A percentile compares a stretch with the other conserved stretches of the same genome.
These are phyloP conservation scores for Davidsoniella virescens DNA, from an alignment of 2,329 filamentous ascomycete species.

Conservation along the genomic window DNA sequence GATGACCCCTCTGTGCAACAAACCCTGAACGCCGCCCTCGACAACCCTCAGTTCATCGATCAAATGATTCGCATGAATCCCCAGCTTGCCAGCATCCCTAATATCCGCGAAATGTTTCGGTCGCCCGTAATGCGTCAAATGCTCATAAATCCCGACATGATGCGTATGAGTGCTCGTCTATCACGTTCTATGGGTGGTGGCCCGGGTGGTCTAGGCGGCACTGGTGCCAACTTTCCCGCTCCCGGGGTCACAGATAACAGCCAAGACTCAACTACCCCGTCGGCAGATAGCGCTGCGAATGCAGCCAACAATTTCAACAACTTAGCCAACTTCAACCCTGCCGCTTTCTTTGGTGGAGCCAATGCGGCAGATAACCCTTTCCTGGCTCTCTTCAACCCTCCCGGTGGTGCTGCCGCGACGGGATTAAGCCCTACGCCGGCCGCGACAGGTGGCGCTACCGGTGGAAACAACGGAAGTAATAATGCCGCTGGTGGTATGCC, in stretches of 20 bases:
- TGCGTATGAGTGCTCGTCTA: constrained; percentile 58
- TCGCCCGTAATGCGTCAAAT: constrained; percentile 80
- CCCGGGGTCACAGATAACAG: constrained; percentile 85
- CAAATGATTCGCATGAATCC: constrained; percentile 91
- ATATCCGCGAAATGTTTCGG: constrained; percentile 69
- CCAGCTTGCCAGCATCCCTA: constrained; percentile 56
- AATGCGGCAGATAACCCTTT: constrained; percentile 28
- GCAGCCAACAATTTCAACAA: constrained; percentile 13
- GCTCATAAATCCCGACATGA: constrained; percentile 78
- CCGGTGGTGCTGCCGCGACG: constrained; percentile 6
- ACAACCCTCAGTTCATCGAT: constrained; percentile 87
- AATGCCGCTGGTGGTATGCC: constrained; percentile 2
- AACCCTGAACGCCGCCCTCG: constrained; percentile 84
- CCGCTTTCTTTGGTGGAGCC: constrained; percentile 15
- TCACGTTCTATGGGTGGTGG: constrained; percentile 49
- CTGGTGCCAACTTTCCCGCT: constrained; percentile 56
- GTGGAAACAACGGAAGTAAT: constrained; percentile 1
- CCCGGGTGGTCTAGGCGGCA: background rate
- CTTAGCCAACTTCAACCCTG: constrained; percentile 9
- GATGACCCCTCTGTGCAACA: constrained; percentile 75
- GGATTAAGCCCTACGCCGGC: background rate
- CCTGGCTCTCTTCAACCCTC: constrained; percentile 10
- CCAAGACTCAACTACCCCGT: constrained; percentile 25
- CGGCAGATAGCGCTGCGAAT: constrained; percentile 16
- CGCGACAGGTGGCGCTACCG: constrained; percentile 1